Percentiles rank a stretch among this genome's conserved stretches.
Conservation (phyloP, 768 basidiomycete genomes). For the Mycena belliarum region DNA sequence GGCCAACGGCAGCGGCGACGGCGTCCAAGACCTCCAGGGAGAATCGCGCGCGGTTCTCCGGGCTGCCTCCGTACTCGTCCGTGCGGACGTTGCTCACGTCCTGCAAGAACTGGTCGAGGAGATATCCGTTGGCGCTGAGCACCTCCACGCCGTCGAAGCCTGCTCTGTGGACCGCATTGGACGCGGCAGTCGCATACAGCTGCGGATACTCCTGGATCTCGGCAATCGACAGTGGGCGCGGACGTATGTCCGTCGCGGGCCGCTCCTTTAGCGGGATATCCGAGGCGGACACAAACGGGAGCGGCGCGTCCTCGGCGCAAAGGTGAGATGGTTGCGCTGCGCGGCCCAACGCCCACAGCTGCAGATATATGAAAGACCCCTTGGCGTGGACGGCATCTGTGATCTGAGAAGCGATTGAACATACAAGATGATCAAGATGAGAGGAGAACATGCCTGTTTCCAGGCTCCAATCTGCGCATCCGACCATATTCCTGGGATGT, state of each 20-base stretch:
- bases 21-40: not conserved
- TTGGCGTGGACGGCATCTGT: not conserved
- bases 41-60: not conserved
- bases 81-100: constrained; percentile 55
- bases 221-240: constrained; percentile 42
- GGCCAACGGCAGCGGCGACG: not conserved
- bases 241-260: constrained; percentile 16
- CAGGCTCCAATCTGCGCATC: constrained; percentile 56
- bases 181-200: constrained; percentile 45
- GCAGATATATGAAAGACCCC: constrained; percentile 4
- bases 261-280: not conserved
- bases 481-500: constrained; percentile 39
- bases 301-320: not conserved
- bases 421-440: not conserved
- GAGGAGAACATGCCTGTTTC: constrained; percentile 45
- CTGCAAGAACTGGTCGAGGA: constrained; percentile 66
- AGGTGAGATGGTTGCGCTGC: not conserved
- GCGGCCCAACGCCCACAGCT: constrained; percentile 5
- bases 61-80: not conserved
- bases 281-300: not conserved
- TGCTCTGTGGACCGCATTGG: constrained; percentile 41
- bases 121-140: constrained; percentile 45
- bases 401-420: not conserved
- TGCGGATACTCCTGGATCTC: constrained; percentile 53
- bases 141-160: constrained; percentile 36